Evolutionary conservation across 169 alveolate species (phyloP).

Genomic region (Perkinsus marinus): DNA sequence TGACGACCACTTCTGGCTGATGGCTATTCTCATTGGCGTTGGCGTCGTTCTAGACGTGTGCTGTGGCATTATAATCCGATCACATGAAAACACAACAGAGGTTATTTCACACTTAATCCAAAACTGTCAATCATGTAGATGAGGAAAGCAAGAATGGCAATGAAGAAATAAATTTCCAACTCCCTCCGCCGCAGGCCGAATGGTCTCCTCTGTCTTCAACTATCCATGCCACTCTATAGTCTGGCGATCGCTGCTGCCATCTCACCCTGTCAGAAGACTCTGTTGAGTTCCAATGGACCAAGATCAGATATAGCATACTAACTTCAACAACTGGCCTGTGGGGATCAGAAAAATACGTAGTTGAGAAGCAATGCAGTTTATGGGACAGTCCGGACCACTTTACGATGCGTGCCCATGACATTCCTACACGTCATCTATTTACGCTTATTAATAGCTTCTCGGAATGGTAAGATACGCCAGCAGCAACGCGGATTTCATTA

Average conservation of each 20-base stretch:
- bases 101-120: too few relatives aligned
- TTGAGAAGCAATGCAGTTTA: too few relatives aligned
- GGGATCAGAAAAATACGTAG: not conserved
- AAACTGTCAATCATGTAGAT: too few relatives aligned
- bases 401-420: too few relatives aligned
- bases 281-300: not conserved
- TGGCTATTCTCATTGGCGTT: not conserved
- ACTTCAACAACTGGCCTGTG: not conserved
- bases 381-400: too few relatives aligned
- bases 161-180: too few relatives aligned
- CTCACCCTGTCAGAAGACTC: not conserved
- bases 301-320: not conserved
- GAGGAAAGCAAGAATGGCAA: too few relatives aligned
- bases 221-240: not conserved
- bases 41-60: not conserved
- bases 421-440: not conserved
- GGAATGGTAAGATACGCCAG: not conserved
- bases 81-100: too few relatives aligned
- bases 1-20: not conserved
- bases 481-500: not conserved
- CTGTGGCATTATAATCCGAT: too few relatives aligned
- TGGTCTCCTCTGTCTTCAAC: not conserved
- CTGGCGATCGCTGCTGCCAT: not conserved
- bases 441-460: not conserved
- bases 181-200: too few relatives aligned